Evolutionary conservation across 805 yeast genomes (phyloP).

Genomic region (Yarrowia alimentaria): DNA sequence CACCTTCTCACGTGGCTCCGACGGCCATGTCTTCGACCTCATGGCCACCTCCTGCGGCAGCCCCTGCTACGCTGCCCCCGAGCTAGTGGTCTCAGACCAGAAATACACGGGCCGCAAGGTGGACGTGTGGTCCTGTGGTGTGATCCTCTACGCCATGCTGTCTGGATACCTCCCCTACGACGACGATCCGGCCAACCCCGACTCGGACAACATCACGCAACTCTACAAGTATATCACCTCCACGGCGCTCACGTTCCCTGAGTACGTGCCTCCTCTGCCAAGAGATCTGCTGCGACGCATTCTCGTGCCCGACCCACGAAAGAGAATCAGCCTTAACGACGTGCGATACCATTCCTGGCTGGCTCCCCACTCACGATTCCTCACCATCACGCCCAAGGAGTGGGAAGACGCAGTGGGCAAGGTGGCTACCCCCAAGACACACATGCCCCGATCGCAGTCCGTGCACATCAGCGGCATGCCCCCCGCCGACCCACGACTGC

Average conservation of each 20-base stretch:
- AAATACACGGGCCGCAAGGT: slow-evolving; percentile 92
- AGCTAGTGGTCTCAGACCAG: slow-evolving; percentile 78
- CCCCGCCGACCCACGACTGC: background rate
- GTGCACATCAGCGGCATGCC: slow-evolving; percentile 32
- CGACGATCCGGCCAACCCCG: slow-evolving; percentile 95
- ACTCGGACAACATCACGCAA: slow-evolving; percentile 88
- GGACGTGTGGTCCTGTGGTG: slow-evolving; percentile 97
- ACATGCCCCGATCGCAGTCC: slow-evolving; percentile 33
- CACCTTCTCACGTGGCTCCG: slow-evolving; percentile 50
- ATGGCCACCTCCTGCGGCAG: slow-evolving; percentile 97
- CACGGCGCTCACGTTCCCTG: slow-evolving; percentile 93
- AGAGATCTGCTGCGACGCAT: slow-evolving; percentile 85
- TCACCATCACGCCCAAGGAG: slow-evolving; percentile 81
- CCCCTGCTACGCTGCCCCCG: slow-evolving; percentile 99
- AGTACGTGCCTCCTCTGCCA: slow-evolving; percentile 84
- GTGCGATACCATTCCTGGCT: slow-evolving; percentile 87
- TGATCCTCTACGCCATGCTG: slow-evolving; percentile 91
- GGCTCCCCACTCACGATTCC: slow-evolving; percentile 74
- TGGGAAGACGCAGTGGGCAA: slow-evolving; percentile 61
- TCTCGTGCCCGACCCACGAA: slow-evolving; percentile 75
- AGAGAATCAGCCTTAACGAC: slow-evolving; percentile 64
- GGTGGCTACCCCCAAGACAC: slow-evolving; percentile 23
- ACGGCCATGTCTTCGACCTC: slow-evolving; percentile 47
- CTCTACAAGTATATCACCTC: slow-evolving; percentile 87
- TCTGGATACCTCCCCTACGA: slow-evolving; percentile 97